These are phyloP conservation scores for Zopfia rhizophila DNA, from an alignment of 2,329 filamentous ascomycete species.

Conservation along the genomic window DNA sequence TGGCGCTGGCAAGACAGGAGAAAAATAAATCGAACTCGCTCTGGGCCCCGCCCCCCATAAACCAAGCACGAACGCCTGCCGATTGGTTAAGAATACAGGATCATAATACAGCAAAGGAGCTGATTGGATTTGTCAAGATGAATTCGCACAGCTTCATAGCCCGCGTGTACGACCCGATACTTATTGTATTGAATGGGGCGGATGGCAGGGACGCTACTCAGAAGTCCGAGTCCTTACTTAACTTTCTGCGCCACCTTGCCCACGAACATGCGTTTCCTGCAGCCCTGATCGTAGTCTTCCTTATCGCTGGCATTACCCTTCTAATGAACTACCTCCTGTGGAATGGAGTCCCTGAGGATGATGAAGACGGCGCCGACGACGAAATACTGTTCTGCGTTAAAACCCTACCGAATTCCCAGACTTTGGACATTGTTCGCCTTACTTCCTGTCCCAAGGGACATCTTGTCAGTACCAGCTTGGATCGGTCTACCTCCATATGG, in stretches of 20 bases:
- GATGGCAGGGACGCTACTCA: conserved; percentile 68
- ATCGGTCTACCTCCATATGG: conserved; percentile 75
- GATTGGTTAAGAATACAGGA: conserved; percentile 83
- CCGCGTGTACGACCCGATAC: conserved; percentile 77
- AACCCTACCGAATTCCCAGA: conserved; percentile 71
- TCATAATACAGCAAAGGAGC: conserved; percentile 79
- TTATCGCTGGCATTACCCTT: conserved; percentile 72
- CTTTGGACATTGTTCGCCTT: conserved; percentile 75
- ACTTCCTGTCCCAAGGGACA: conserved; percentile 70
- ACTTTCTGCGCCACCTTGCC: conserved; percentile 59
- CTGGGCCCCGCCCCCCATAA: conserved; percentile 66
- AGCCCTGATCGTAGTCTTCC: conserved; percentile 69
- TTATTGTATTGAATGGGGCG: conserved; percentile 76
- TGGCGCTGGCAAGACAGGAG: conserved; percentile 33
- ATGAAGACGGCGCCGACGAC: conserved; percentile 59
- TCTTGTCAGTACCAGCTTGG: conserved; percentile 75
- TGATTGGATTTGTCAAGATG: conserved; percentile 80
- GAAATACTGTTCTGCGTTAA: conserved; percentile 68
- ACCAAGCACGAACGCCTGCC: conserved; percentile 78
- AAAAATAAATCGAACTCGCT: conserved; percentile 16
- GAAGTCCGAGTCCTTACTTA: conserved; percentile 62
- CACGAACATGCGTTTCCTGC: conserved; percentile 77
- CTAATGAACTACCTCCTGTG: conserved; percentile 80
- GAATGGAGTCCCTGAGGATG: conserved; percentile 64
- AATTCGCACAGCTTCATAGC: conserved; percentile 76